Percentiles rank a stretch among this genome's conserved stretches.
phyloP scores from a whole-genome alignment of 345 rosid species.

The Anastatica hierochuntica region DNA sequence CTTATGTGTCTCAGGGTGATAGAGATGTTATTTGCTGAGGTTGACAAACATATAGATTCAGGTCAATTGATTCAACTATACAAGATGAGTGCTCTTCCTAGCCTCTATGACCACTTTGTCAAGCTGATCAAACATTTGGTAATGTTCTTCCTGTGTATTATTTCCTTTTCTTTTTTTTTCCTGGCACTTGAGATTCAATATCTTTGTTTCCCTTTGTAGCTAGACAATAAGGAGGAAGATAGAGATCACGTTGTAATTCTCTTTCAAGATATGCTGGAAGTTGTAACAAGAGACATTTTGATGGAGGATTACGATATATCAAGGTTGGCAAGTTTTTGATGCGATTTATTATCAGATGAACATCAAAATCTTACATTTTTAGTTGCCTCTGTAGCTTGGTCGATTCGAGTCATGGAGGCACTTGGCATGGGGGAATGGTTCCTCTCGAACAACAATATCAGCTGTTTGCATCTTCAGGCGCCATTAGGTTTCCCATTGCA shows the following conservation, averaged over 20 bases:
- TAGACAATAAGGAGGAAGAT: constrained; percentile 60
- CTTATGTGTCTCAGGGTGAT: constrained; percentile 50
- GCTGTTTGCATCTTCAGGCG: constrained; percentile 86
- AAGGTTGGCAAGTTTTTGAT: constrained; percentile 36
- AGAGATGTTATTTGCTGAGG: constrained; percentile 45
- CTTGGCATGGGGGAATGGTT: constrained; percentile 56
- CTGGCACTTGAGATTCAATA: constrained; percentile 8
- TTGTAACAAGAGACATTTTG: constrained; percentile 85
- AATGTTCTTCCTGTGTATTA: constrained; percentile 22
- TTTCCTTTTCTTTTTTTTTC: not conserved
- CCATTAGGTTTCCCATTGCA: constrained; percentile 70
- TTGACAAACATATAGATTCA: constrained; percentile 37
- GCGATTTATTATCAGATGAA: not conserved
- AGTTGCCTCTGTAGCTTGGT: constrained; percentile 37
- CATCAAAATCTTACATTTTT: constrained; percentile 13
- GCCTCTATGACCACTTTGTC: constrained; percentile 75
- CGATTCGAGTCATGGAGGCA: constrained; percentile 64
- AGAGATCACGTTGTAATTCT: constrained; percentile 83
- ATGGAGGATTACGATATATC: constrained; percentile 51
- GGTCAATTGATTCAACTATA: constrained; percentile 42
- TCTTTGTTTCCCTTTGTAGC: constrained; percentile 32
- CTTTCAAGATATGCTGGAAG: constrained; percentile 99
- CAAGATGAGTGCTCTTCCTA: constrained; percentile 88
- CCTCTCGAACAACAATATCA: constrained; percentile 57
- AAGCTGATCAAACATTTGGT: constrained; percentile 83